Evolutionary conservation across 768 basidiomycete species (phyloP).

Genomic region (Leccinum barrowsii): DNA sequence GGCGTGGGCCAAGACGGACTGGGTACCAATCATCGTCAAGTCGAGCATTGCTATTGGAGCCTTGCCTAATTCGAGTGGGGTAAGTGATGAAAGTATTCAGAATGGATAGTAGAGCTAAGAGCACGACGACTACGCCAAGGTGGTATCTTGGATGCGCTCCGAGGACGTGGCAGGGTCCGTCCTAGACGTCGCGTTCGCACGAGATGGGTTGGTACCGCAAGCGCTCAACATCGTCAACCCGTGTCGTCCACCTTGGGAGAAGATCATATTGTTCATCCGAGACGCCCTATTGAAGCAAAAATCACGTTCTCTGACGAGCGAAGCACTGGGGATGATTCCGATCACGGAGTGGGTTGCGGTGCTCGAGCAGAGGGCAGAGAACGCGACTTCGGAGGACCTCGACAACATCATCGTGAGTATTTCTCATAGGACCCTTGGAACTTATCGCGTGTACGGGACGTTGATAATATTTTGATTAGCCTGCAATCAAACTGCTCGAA

Average conservation of each 20-base stretch:
- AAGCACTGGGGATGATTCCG: conserved; percentile 20
- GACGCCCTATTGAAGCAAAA: conserved; percentile 14
- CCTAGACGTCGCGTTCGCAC: conserved; percentile 31
- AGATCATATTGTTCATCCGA: conserved; percentile 24
- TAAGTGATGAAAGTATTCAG: conserved; percentile 14
- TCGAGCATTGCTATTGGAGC: conserved; percentile 27
- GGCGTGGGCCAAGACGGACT: conserved; percentile 33
- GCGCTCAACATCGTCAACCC: conserved; percentile 40
- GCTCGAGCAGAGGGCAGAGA: conserved; percentile 25
- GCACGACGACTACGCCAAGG: not conserved
- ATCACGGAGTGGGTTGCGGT: conserved; percentile 30
- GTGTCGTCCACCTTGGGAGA: conserved; percentile 29
- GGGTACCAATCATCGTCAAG: conserved; percentile 35
- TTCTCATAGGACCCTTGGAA: not conserved
- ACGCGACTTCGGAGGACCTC: conserved; percentile 4
- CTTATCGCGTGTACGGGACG: not conserved
- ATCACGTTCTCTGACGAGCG: not conserved
- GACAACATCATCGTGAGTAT: conserved; percentile 3
- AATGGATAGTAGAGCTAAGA: not conserved
- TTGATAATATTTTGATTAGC: conserved; percentile 17
- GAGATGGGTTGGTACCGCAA: conserved; percentile 9
- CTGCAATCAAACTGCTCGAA: conserved; percentile 31
- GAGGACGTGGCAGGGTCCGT: conserved; percentile 33
- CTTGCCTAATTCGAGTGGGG: conserved; percentile 33
- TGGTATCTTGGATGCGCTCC: conserved; percentile 36